A percentile compares a stretch with the other conserved stretches of the same genome.
phyloP scores from a whole-genome alignment of 495 filamentous ascomycete species.

The Pyrenopolyporus hunteri region DNA sequence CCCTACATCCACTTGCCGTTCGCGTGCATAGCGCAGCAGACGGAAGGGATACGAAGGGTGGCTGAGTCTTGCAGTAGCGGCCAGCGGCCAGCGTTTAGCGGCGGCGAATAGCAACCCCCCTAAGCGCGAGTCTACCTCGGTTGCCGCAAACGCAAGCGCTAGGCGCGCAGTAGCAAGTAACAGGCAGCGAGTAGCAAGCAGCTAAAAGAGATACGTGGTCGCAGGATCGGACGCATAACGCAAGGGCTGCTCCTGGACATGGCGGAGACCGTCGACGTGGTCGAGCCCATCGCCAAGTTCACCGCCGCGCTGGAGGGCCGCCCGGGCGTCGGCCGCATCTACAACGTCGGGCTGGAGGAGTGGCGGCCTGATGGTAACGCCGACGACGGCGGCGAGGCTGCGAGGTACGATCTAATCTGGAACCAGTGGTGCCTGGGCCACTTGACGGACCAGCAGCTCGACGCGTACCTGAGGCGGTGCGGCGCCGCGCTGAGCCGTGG shows the following conservation, averaged over 20 bases:
- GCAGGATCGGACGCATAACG: constrained; percentile 63
- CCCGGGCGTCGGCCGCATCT: constrained; percentile 64
- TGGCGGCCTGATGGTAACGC: constrained; percentile 64
- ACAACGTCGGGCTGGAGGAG: constrained; percentile 74
- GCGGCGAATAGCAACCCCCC: no score
- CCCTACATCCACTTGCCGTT: no score
- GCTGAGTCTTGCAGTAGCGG: no score
- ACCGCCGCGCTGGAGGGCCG: constrained; percentile 53
- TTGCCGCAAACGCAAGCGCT: no score
- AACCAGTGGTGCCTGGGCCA: constrained; percentile 95
- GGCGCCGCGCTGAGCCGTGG: constrained; percentile 54
- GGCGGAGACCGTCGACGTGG: constrained; percentile 54
- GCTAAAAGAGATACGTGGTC: constrained; percentile 3
- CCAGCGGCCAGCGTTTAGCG: no score
- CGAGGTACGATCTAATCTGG: constrained; percentile 71
- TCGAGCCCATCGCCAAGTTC: constrained; percentile 65
- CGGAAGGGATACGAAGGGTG: no score
- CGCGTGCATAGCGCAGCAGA: no score
- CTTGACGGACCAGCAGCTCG: constrained; percentile 78
- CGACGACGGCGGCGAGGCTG: no score
- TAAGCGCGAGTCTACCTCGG: no score
- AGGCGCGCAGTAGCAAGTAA: no score
- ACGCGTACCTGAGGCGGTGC: constrained; percentile 69
- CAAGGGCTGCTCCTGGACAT: constrained; percentile 52
- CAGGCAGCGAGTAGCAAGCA: not conserved